Evolutionary conservation across 495 filamentous ascomycete genomes (phyloP).

Genomic region (Aspergillus diversus): DNA sequence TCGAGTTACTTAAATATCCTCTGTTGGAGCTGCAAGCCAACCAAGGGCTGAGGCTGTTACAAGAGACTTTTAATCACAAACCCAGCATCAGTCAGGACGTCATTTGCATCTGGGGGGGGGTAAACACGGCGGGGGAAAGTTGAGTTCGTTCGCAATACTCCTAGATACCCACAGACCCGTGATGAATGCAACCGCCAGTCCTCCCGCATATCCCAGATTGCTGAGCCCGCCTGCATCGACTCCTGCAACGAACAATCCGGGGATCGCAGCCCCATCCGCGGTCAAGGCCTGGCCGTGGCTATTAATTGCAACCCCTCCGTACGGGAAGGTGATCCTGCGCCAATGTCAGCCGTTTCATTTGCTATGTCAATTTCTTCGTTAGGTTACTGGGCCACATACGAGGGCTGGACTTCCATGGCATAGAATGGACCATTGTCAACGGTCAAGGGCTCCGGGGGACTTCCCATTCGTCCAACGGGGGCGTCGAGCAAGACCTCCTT

Average conservation of each 20-base stretch:
- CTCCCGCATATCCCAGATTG: conserved; percentile 31
- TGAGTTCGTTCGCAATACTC: conserved; percentile 20
- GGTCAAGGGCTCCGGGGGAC: conserved; percentile 22
- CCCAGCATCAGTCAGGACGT: too few species aligned
- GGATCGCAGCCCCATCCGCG: conserved; percentile 21
- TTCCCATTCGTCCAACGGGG: conserved; percentile 9
- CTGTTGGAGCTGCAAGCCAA: too few species aligned
- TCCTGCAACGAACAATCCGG: conserved; percentile 29
- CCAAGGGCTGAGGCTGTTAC: too few species aligned
- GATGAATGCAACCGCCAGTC: conserved; percentile 31
- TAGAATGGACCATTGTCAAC: conserved; percentile 33
- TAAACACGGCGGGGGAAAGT: conserved; percentile 25
- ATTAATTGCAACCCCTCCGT: conserved; percentile 30
- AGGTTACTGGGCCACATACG: conserved; percentile 18
- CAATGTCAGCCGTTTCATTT: background rate
- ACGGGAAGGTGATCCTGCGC: conserved; percentile 33
- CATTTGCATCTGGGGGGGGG: too few species aligned
- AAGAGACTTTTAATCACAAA: too few species aligned
- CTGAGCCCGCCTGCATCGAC: conserved; percentile 34
- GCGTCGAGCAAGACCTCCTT: conserved; percentile 18
- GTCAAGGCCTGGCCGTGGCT: conserved; percentile 29
- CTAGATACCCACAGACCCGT: conserved; percentile 31
- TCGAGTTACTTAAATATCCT: too few species aligned
- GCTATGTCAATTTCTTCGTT: background rate
- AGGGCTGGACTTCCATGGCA: conserved; percentile 36